These are phyloP conservation scores for Trypanosomatidae sp. DNA, from an alignment of 208 protist genomes.

Conservation along the genomic window DNA sequence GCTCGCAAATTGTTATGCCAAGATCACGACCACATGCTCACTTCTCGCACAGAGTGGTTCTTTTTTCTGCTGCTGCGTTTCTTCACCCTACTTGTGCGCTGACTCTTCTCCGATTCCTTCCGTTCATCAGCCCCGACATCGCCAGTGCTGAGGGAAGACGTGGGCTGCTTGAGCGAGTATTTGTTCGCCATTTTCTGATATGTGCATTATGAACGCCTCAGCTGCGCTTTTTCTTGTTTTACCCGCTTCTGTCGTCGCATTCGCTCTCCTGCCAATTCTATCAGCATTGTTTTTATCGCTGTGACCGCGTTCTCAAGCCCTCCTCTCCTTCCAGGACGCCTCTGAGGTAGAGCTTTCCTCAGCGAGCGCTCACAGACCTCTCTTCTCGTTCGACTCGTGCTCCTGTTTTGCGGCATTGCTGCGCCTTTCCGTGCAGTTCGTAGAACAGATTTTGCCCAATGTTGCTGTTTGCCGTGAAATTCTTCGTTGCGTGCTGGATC, in stretches of 20 bases:
- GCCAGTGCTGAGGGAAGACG: background rate
- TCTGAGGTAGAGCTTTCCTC: background rate
- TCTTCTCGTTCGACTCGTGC: background rate
- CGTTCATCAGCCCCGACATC: background rate
- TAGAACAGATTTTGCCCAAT: background rate
- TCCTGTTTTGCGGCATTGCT: background rate
- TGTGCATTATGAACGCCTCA: background rate
- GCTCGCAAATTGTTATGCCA: background rate
- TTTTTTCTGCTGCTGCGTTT: background rate
- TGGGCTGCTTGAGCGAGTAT: background rate
- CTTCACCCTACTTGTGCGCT: background rate
- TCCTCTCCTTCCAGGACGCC: background rate
- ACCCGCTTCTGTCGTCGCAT: background rate
- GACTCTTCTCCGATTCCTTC: background rate
- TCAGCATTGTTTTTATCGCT: background rate
- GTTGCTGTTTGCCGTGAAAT: conserved; percentile 25
- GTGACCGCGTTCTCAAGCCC: background rate
- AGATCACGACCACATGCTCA: background rate
- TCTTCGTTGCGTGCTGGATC: conserved; percentile 31
- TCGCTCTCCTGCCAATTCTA: background rate
- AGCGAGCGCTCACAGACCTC: no score
- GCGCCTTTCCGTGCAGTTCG: background rate
- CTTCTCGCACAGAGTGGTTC: background rate
- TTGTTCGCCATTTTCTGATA: background rate
- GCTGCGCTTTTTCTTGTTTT: background rate